Evolutionary conservation across 2,329 filamentous ascomycete genomes (phyloP), one percentile per base, ranked within the genome.

Genomic region (Aspergillus tanneri): DNA sequence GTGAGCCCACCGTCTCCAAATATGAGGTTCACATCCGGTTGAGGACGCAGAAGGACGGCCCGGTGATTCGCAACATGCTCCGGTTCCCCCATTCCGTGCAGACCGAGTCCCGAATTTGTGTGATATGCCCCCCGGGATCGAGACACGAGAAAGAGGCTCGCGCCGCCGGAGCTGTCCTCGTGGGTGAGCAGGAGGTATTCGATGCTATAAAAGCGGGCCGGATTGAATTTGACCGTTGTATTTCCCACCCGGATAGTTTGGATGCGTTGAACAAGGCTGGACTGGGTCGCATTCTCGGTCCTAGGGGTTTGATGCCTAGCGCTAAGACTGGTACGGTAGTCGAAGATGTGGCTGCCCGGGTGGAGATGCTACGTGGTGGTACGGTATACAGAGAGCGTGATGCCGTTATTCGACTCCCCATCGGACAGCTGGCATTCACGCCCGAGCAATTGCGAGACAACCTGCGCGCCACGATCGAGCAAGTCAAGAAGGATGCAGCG

Each of bases 251-350:
- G 42, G 83, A 88, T 59, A 90, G 85, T 59, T 77, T 93, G 58
- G 79, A 81, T 43, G 90, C 87, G 47, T 75, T 99, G 62, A 87
- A 86, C 67, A 91, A 93, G 75, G 86, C 90, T 27, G 83, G 81
- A 0, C 70, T 99, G 54, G 92, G 87, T 55, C 81, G 86, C 56
- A 80, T 96, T 35, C 77, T 99, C 16, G 93, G 93, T 63, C 93
- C 95, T 37, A 85, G 83, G 70, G 91, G 91, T 2, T 72, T 99
- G 64, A 97, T 99, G 93, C 93, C 93, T 5, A 95, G 83, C 67
- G 74, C 81, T 51, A 96, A 96, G 77, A 83, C 83, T 53, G 90
- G 90, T 56, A 97, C 93, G 0, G 87, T 99, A 47, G 90, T 95
- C 19, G 86, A 81, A 64, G 87, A 95, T 66, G 81, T 96, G 12